Evolutionary conservation across 1,139 yeast genomes (phyloP), one percentile per base, ranked within the genome.

Genomic region (Taphrina flavorubra): DNA sequence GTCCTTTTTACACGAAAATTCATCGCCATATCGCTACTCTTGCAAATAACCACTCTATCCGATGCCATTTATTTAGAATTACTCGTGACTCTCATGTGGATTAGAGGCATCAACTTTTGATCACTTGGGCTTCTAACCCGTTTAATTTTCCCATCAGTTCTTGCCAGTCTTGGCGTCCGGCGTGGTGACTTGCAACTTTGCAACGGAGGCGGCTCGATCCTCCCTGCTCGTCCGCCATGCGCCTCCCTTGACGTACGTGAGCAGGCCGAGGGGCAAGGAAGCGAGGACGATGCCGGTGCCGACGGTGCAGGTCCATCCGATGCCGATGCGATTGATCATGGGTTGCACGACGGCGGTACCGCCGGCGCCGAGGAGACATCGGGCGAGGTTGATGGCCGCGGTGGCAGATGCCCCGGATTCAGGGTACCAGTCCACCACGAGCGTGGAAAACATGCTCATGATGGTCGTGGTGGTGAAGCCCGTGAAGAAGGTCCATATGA

Each of bases 341-440:
- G 78, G 80, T 31, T 86, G 83, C 39, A 87, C 81, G 20, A 84
- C 86, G 0, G 89, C 90, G 70, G 87, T 81, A 65, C 87, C 86
- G 0, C 84, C 81, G 0, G 92, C 90, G 70, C 87, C 84, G 69
- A 82, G 74, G 34, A 85, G 78, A 73, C 94, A 87, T 72, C 92
- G 78, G 8, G 86, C 80, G 44, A 88, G 78, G 72, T 88, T 88
- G 70, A 84, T 82, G 62, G 86, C 80, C 2, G 89, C 85, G 1
- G 87, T 80, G 0, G 89, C 85, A 10, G 88, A 84, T 0, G 90
- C 87, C 0, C 88, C 80, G 56, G 82, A 83, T 2, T 79, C 76
- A 0, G 91, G 91, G 71, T 82, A 85, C 69, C 87, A 73, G 73
- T 88, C 92, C 8, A 87, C 86, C 69, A 87, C 75, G 40, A 87